Percentiles rank a stretch among this genome's conserved stretches.
Conservation (phyloP, 108 stramenopile species). For the Cylindrotheca closterium region DNA sequence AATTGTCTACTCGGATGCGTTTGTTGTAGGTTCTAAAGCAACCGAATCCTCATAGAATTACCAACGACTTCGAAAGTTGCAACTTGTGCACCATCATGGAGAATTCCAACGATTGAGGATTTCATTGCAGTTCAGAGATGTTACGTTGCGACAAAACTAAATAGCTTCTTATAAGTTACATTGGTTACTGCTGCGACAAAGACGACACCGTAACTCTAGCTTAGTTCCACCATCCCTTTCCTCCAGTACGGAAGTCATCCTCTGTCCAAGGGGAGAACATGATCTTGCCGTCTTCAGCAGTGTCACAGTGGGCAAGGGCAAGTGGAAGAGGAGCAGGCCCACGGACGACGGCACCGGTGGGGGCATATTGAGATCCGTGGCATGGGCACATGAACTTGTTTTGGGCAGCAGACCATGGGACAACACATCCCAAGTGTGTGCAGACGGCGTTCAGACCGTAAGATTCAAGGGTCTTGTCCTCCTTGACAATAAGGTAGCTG, state of each 20-base stretch:
- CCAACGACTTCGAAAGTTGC: too few species aligned
- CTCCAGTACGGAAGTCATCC: slow-evolving; percentile 95
- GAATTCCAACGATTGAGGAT: too few species aligned
- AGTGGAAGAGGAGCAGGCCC: slow-evolving; percentile 97
- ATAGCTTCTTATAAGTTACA: too few species aligned
- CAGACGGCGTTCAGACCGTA: slow-evolving; percentile 93
- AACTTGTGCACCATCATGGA: too few species aligned
- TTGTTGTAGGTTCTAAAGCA: too few species aligned
- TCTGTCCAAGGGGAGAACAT: slow-evolving; percentile 93
- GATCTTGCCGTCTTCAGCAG: slow-evolving; percentile 85
- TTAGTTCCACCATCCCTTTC: slow-evolving; percentile 96
- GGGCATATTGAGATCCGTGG: slow-evolving; percentile 98
- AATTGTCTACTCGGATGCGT: too few species aligned
- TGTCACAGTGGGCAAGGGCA: slow-evolving; percentile 91
- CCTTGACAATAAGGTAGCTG: slow-evolving; percentile 94
- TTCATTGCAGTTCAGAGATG: too few species aligned
- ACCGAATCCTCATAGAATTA: too few species aligned
- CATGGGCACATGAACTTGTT: slow-evolving; percentile 99
- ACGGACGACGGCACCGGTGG: slow-evolving; percentile 92
- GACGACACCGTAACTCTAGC: neutral
- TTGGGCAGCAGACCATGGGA: slow-evolving; percentile 96
- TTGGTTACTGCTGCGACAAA: too few species aligned
- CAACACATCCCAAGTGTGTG: slow-evolving; percentile 99
- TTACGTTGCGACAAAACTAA: too few species aligned
- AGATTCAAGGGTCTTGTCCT: slow-evolving; percentile 84